Conservation (phyloP, 257 asterid species). For the Nicotiana noctiflora region DNA sequence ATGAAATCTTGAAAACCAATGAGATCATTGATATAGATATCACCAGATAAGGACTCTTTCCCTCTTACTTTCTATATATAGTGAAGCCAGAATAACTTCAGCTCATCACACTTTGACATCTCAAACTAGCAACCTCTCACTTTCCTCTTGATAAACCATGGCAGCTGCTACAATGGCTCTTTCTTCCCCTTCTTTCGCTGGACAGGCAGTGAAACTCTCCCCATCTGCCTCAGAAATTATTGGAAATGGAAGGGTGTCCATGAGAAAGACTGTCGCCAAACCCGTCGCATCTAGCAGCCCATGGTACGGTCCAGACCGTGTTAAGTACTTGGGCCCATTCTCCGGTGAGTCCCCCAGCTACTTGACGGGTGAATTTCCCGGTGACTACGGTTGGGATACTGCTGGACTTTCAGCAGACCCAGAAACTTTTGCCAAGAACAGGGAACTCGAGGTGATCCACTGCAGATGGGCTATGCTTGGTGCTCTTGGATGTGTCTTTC, state of each 20-base stretch:
- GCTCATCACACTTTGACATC: neutral
- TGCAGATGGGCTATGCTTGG: constrained; percentile 77
- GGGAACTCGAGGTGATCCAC: constrained; percentile 69
- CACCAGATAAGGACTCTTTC: neutral
- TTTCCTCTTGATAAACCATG: neutral
- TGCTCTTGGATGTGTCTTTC: constrained; percentile 78
- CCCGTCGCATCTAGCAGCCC: constrained; percentile 41
- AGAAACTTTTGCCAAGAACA: constrained; percentile 69
- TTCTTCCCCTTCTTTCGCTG: constrained; percentile 20
- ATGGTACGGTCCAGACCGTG: constrained; percentile 73
- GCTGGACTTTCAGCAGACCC: constrained; percentile 69
- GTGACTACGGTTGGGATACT: constrained; percentile 75
- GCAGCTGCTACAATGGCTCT: constrained; percentile 22
- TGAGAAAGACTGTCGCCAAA: constrained; percentile 12
- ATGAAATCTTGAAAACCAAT: neutral
- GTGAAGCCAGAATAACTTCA: neutral
- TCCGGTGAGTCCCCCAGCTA: constrained; percentile 64
- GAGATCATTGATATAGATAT: neutral
- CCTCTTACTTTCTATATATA: neutral
- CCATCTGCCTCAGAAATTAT: constrained; percentile 7
- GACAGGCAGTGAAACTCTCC: constrained; percentile 11
- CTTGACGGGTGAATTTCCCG: constrained; percentile 62
- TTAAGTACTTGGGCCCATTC: constrained; percentile 62
- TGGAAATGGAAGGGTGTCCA: constrained; percentile 17
- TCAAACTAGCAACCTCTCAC: neutral